Percentiles rank a stretch among this genome's conserved stretches.
Evolutionary conservation across 2,329 filamentous ascomycete genomes (phyloP).

Genomic region (Colletotrichum lentis): DNA sequence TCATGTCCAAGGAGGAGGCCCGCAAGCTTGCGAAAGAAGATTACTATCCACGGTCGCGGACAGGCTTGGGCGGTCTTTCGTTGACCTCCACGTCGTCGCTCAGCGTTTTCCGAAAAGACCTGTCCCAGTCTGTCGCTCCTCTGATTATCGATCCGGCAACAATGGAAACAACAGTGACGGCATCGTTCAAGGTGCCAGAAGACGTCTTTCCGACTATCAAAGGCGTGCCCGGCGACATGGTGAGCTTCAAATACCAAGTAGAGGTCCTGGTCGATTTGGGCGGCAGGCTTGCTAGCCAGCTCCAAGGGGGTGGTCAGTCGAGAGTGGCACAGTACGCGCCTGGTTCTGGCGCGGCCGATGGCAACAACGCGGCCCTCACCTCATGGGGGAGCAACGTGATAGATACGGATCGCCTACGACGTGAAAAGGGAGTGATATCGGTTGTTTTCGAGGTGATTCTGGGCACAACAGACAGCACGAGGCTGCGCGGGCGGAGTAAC

Average conservation of each 20-base stretch:
- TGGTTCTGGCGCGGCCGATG: slow-evolving; percentile 47
- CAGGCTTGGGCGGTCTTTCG: slow-evolving; percentile 85
- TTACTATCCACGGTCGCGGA: slow-evolving; percentile 85
- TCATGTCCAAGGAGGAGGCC: slow-evolving; percentile 68
- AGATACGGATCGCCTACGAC: slow-evolving; percentile 84
- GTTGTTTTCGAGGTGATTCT: slow-evolving; percentile 87
- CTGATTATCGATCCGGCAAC: slow-evolving; percentile 85
- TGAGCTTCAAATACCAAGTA: slow-evolving; percentile 92
- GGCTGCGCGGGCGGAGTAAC: slow-evolving; percentile 35
- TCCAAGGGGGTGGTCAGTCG: slow-evolving; percentile 69
- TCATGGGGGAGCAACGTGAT: slow-evolving; percentile 75
- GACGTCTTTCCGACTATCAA: slow-evolving; percentile 92
- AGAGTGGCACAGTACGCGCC: slow-evolving; percentile 50
- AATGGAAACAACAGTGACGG: slow-evolving; percentile 80
- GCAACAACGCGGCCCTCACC: slow-evolving; percentile 56
- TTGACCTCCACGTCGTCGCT: slow-evolving; percentile 85
- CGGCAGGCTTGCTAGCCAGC: slow-evolving; percentile 79
- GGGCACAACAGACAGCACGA: slow-evolving; percentile 80
- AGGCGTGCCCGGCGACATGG: slow-evolving; percentile 89
- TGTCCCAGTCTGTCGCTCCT: slow-evolving; percentile 87
- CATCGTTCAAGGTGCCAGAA: slow-evolving; percentile 85
- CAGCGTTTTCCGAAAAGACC: slow-evolving; percentile 94
- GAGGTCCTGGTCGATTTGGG: slow-evolving; percentile 94
- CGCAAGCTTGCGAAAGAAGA: slow-evolving; percentile 80
- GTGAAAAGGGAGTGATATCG: slow-evolving; percentile 91